phyloP scores from a whole-genome alignment of 345 rosid genomes.

The Brassica napus region DNA sequence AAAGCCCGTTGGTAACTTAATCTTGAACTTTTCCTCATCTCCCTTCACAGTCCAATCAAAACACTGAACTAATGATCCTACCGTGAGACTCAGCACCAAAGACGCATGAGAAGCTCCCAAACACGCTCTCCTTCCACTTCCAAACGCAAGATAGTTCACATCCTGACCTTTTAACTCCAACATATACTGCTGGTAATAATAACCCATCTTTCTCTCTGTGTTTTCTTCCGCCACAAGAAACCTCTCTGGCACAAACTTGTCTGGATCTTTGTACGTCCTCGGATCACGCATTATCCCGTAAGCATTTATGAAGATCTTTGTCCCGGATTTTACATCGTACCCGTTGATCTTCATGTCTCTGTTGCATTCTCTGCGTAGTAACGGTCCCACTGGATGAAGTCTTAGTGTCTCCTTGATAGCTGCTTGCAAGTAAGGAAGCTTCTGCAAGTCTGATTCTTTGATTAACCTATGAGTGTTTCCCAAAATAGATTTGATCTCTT shows the following conservation, averaged over 20 bases:
- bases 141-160: slow-evolving; percentile 59
- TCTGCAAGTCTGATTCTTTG: slow-evolving; percentile 59
- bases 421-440: slow-evolving; percentile 71
- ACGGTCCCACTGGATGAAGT: slow-evolving; percentile 73
- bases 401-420: slow-evolving; percentile 64
- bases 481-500: slow-evolving; percentile 50
- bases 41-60: slow-evolving; percentile 35
- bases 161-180: slow-evolving; percentile 64
- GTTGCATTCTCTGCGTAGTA: slow-evolving; percentile 57
- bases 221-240: slow-evolving; percentile 31
- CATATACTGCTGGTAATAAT: slow-evolving; percentile 40
- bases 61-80: slow-evolving; percentile 37
- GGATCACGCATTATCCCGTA: slow-evolving; percentile 41
- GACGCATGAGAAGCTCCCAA: slow-evolving; percentile 60
- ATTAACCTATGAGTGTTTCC: slow-evolving; percentile 47
- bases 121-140: slow-evolving; percentile 64
- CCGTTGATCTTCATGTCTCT: slow-evolving; percentile 36
- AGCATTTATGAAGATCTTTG: slow-evolving; percentile 39
- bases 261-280: slow-evolving; percentile 33
- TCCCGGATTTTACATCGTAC: slow-evolving; percentile 31
- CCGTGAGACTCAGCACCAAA: slow-evolving; percentile 44
- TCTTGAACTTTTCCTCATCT: slow-evolving; percentile 32
- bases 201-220: slow-evolving; percentile 23
- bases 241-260: slow-evolving; percentile 41
- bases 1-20: slow-evolving; percentile 32